Conservation (phyloP, 768 basidiomycete species). For the Suillus discolor region DNA sequence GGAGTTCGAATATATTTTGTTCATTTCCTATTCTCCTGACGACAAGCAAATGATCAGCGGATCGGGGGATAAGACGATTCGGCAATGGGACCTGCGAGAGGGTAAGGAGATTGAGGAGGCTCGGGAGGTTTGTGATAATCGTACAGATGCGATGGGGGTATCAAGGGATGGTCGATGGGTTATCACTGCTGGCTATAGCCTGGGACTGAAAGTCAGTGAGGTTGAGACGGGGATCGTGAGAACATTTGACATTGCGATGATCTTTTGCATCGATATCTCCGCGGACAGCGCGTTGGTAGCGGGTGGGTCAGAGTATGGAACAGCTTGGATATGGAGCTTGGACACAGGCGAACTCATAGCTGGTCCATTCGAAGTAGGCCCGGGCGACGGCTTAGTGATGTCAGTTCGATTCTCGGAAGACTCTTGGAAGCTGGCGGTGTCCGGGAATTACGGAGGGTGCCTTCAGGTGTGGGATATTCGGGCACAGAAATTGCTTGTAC, state of each 20-base stretch:
- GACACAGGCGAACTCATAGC: no score
- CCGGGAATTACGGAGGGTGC: no score
- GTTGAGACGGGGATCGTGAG: background rate
- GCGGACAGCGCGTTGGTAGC: background rate
- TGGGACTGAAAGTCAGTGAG: background rate
- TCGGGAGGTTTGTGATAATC: background rate
- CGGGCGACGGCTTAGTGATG: no score
- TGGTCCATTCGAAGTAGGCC: no score
- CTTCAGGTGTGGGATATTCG: no score
- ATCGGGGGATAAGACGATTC: background rate
- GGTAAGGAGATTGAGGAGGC: background rate
- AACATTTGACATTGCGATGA: background rate
- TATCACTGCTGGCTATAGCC: background rate
- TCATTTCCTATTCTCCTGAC: background rate
- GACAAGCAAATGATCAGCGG: background rate
- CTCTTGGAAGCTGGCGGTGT: no score
- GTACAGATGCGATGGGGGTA: background rate
- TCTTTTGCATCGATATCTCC: background rate
- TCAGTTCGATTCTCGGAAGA: no score
- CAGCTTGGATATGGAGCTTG: background rate
- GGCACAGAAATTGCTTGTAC: no score
- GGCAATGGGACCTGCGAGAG: background rate
- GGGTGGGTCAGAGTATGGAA: accelerated
- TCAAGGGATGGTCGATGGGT: background rate
- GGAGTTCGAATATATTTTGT: background rate